Evolutionary conservation across 2,329 filamentous ascomycete genomes (phyloP), one percentile per base, ranked within the genome.

Genomic region (Paracorniculantispora psalliotae): DNA sequence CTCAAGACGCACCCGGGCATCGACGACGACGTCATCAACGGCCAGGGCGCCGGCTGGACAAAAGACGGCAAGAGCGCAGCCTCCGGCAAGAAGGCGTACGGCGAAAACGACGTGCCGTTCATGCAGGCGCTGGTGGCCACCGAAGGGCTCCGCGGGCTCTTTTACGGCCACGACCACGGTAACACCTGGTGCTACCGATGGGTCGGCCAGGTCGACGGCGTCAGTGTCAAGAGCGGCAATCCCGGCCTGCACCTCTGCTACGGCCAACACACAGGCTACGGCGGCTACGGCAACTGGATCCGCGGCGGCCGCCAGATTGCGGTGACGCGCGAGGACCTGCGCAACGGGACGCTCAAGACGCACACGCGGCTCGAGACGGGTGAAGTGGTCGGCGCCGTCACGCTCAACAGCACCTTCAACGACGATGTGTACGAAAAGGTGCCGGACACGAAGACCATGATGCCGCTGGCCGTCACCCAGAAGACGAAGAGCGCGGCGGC

Each of bases 211-310:
- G n/a, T 59, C 1, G 55, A 53, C 3, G 60, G 52, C 13, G 52
- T 62, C 73, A 25, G 58, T 60, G 8, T 69, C 1, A 47, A 56
- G 39, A 49, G 30, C n/a, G 26, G 7, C n/a, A 37, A 7, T 10
- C 8, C 28, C 19, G 75, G 74, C 1, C 61, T 71, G 23, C 68
- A 72, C 46, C 59, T 79, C 13, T 79, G 76, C 62, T 87, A 84
- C 66, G 82, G 83, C 2, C 80, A 86, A 61, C 84, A 85, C 62
- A 79, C 81, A 0, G 85, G 86, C 1, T 88, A 87, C 59, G 86
- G 85, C 0, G 86, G 86, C 0, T 88, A 88, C 62, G 82, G 84
- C 0, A 73, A 75, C 37, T 86, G 80, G 79, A 77, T 77, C 8
- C 77, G 85, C 0, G 86, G 85, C 1, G 76, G 77, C 5, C 73